These are phyloP conservation scores for Grigorovia jiainica DNA, from an alignment of 805 yeast species.

Conservation along the genomic window DNA sequence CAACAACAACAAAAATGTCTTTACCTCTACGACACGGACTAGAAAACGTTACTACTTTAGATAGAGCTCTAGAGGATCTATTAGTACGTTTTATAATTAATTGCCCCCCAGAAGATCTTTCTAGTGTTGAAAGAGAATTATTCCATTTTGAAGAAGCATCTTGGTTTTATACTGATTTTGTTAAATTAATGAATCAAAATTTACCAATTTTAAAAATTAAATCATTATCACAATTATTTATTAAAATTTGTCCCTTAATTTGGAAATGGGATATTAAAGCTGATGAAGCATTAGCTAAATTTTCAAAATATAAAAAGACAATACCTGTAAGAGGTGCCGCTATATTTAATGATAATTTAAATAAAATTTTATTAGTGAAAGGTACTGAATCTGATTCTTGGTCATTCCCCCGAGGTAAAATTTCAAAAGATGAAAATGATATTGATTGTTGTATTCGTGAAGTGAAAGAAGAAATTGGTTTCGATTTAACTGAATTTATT, in stretches of 20 bases:
- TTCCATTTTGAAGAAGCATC: slow-evolving; percentile 97
- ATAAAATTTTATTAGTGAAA: slow-evolving; percentile 68
- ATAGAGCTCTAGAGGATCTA: slow-evolving; percentile 73
- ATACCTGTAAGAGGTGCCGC: slow-evolving; percentile 98
- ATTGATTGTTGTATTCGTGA: slow-evolving; percentile 85
- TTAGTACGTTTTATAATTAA: slow-evolving; percentile 84
- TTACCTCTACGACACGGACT: slow-evolving; percentile 47
- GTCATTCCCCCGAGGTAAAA: slow-evolving; percentile 97
- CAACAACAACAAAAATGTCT: too few species aligned
- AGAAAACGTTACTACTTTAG: slow-evolving; percentile 50
- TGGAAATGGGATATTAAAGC: slow-evolving; percentile 84
- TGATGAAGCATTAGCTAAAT: slow-evolving; percentile 60
- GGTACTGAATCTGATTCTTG: slow-evolving; percentile 78
- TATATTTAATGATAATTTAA: slow-evolving; percentile 58
- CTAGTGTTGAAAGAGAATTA: slow-evolving; percentile 56
- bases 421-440: slow-evolving; percentile 86
- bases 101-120: slow-evolving; percentile 84
- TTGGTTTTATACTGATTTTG: slow-evolving; percentile 90
- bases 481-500: slow-evolving; percentile 61
- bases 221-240: slow-evolving; percentile 56
- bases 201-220: slow-evolving; percentile 74
- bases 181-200: slow-evolving; percentile 59
- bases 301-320: slow-evolving; percentile 74
- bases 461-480: slow-evolving; percentile 88
- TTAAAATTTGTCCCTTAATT: slow-evolving; percentile 61